Evolutionary conservation across 306 rosid genomes (phyloP), one percentile per base, ranked within the genome.

Genomic region (Acmispon strigosus): DNA sequence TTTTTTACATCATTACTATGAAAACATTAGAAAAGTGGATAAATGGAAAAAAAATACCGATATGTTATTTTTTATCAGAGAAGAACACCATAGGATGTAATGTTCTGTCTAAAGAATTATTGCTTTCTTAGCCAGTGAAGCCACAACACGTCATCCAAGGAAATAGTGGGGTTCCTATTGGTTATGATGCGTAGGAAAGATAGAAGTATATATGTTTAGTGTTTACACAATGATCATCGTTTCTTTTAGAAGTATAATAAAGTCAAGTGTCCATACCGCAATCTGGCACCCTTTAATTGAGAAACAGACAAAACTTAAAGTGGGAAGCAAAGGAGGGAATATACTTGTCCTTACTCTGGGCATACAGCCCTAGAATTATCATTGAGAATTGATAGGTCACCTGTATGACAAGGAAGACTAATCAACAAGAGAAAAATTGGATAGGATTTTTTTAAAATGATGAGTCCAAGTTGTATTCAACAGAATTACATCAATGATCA

Each of bases 301-400:
- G 60, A 54, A 70, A 19, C 12, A 8, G 76, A 63, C 49, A 70
- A 62, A 47, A 52, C 48, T 42, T 47, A 42, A 62, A 73, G 32
- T 72, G 66, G 75, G 24, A 49, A 49, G 29, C 15, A 27, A 54
- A 36, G 47, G 18, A 50, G 66, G 71, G 69, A 63, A 62, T 62
- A 51, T 13, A 43, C 59, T 52, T 65, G 83, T 76, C 76, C 59
- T 76, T 37, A 51, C 68, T 69, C 63, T 14, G 45, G 14, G 50
- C 65, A 53, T 47, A 69, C 36, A 65, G 54, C 52, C 53, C 42
- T 57, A 14, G 10, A 72, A 55, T 81, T 70, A 73, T 77, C 74
- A 70, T 78, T 53, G 75, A 62, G 85, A 76, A 73, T 76, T 69
- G 84, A 89, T 78, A 70, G 80, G 80, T 80, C 80, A 85, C 78